Percentiles rank a stretch among this genome's conserved stretches.
These are phyloP conservation scores for Pouteria glomerata DNA, from an alignment of 148 eudicot species.

Conservation along the genomic window DNA sequence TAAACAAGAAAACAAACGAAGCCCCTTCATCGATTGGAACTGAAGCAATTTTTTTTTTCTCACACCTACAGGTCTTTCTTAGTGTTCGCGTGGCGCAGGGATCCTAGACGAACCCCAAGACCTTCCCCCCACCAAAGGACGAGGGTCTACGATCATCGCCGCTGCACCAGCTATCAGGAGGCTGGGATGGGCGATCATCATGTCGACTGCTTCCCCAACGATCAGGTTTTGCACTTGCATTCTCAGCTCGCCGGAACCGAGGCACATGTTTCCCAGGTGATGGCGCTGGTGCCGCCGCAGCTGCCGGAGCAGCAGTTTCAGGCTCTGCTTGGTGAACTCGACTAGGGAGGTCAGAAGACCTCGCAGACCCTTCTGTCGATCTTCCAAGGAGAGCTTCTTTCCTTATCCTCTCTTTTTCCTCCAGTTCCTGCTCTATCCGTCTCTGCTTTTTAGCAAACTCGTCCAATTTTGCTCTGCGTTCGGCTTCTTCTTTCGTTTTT, in stretches of 20 bases:
- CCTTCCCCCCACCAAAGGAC: not conserved
- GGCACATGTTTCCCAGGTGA: too few species aligned
- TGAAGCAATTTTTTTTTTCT: too few species aligned
- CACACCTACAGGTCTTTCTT: not conserved
- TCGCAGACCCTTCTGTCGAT: conserved; percentile 20
- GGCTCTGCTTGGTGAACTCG: conserved; percentile 26
- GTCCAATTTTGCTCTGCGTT: conserved; percentile 62
- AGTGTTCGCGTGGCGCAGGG: not conserved
- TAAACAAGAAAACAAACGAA: too few species aligned
- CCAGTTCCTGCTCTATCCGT: conserved; percentile 71
- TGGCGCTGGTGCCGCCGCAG: too few species aligned
- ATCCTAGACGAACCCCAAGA: not conserved
- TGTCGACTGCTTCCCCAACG: too few species aligned
- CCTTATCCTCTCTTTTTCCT: too few species aligned
- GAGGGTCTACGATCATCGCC: conserved; percentile 20
- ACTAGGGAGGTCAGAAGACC: conserved; percentile 28
- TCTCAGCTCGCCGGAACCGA: conserved; percentile 31
- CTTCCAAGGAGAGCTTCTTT: conserved; percentile 48
- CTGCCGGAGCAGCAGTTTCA: conserved; percentile 24
- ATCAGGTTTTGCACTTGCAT: conserved; percentile 36
- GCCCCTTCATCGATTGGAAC: too few species aligned
- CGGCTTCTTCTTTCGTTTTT: conserved; percentile 72
- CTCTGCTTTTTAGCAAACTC: conserved; percentile 89
- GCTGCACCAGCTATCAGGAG: conserved; percentile 52
- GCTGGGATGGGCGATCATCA: conserved; percentile 20